Evolutionary conservation across 352 stramenopile genomes (phyloP), one percentile per base, ranked within the genome.

Genomic region (Phytopythium oedochilum): DNA sequence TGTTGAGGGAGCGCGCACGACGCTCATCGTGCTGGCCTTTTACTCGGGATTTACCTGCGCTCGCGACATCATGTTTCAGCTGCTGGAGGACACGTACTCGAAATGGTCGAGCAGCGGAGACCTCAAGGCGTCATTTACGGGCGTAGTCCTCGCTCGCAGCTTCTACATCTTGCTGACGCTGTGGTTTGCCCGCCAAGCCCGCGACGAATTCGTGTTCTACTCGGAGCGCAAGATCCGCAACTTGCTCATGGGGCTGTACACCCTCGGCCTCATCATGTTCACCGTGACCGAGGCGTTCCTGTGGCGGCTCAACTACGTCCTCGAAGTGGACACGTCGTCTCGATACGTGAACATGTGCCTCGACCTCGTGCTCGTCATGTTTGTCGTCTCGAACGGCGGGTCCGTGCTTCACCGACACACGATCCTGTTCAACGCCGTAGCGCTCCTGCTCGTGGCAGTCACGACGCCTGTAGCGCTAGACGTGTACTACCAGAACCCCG

Each of bases 261-360:
- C 82, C 10, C 23, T 89, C n/a, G 82, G 77, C 0, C 54, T 92
- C 1, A 66, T 64, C 43, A 68, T 66, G 7, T 86, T 89, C 26
- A 82, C 70, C 0, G 6, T 83, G 1, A 73, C 68, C 14, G 60
- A 86, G 47, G 66, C 60, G 0, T 26, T 84, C 6, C 62, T 92
- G 4, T 92, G 82, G 82, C 54, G 70, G 22, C 48, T 86, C 11
- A 86, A 86, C 55, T 89, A 71, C 36, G 47, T 71, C 14, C 59
- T 78, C 46, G 66, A 78, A 18, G 66, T 89, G 25, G 78, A 88
- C 49, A 83, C 78, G 1, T 89, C 79, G 2, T 57, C 78, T 25
- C 63, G 78, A 18, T 91, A 92, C 53, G 73, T 88, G 28, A 85
- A 94, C 31, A 52, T 94, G 56, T 94, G 82, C 40, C 64, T 94